Evolutionary conservation across 768 basidiomycete genomes (phyloP).

Genomic region (Rhodosporidiobolus sp.): DNA sequence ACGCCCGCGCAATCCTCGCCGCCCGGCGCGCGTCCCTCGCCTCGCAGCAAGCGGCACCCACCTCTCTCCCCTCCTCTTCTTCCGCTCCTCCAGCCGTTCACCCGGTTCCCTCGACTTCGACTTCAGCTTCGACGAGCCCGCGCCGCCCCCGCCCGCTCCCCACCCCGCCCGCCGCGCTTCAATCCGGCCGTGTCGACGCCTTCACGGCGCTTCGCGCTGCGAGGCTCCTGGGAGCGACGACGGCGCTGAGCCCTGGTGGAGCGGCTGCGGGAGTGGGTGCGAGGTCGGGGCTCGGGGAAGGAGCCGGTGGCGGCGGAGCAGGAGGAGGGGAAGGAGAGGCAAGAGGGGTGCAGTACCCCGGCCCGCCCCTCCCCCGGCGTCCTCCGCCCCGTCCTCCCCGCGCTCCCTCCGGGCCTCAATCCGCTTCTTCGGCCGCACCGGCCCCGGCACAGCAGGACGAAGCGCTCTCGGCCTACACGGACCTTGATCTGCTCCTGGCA

Average conservation of each 20-base stretch:
- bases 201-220: conserved; percentile 20
- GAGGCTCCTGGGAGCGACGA: too few species aligned
- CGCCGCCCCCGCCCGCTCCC: conserved; percentile 19
- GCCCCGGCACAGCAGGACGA: not conserved
- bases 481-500: conserved; percentile 34
- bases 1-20: conserved; percentile 5
- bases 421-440: not conserved
- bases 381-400: not conserved
- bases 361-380: conserved; percentile 22
- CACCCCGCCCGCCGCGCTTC: conserved; percentile 5
- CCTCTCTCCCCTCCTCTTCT: not conserved
- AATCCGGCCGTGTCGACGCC: conserved; percentile 17
- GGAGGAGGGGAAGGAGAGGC: not conserved
- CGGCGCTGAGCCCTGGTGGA: too few species aligned
- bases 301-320: not conserved
- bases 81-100: not conserved
- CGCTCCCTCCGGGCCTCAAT: too few species aligned
- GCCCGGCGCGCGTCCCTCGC: not conserved
- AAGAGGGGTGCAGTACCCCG: conserved; percentile 13
- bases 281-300: not conserved
- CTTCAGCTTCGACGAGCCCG: not conserved
- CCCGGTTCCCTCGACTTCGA: not conserved
- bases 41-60: too few species aligned
- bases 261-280: not conserved
- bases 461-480: conserved; percentile 31